Evolutionary conservation across 495 filamentous ascomycete species (phyloP).

Genomic region (Saxophila tyrrhenica): DNA sequence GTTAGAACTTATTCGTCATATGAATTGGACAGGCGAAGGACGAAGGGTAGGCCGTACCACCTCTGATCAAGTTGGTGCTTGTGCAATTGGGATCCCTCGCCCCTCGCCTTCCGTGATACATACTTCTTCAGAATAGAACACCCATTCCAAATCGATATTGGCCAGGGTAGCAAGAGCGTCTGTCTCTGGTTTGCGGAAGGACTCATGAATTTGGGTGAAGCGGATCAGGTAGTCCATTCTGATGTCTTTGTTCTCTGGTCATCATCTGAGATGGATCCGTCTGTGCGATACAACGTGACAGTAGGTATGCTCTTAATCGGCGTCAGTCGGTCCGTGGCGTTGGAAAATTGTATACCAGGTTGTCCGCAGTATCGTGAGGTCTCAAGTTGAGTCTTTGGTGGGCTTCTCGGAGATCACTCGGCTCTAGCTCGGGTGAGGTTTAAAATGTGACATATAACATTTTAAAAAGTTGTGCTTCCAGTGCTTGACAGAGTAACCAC

Average conservation of each 20-base stretch:
- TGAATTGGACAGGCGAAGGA: background rate
- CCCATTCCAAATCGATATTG: conserved; percentile 55
- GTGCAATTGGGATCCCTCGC: background rate
- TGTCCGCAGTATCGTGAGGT: no score
- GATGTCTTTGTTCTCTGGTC: background rate
- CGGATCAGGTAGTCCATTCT: conserved; percentile 69
- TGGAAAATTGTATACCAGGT: no score
- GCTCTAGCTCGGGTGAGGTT: no score
- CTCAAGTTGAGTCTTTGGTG: no score
- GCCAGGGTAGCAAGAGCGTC: conserved; percentile 63
- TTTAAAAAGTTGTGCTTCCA: no score
- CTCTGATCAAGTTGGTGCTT: background rate
- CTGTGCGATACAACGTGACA: no score
- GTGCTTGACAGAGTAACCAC: no score
- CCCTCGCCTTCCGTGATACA: conserved; percentile 15
- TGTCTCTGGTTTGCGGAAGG: conserved; percentile 79
- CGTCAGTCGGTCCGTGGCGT: no score
- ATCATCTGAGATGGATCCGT: no score
- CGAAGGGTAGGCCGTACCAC: background rate
- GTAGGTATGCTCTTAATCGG: no score
- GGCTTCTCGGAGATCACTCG: no score
- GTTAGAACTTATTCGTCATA: background rate
- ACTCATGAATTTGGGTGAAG: conserved; percentile 82
- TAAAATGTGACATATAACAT: no score
- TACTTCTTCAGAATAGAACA: conserved; percentile 65